These are phyloP conservation scores for Magnusiomyces ingens DNA, from an alignment of 1,139 yeast genomes.

Conservation along the genomic window DNA sequence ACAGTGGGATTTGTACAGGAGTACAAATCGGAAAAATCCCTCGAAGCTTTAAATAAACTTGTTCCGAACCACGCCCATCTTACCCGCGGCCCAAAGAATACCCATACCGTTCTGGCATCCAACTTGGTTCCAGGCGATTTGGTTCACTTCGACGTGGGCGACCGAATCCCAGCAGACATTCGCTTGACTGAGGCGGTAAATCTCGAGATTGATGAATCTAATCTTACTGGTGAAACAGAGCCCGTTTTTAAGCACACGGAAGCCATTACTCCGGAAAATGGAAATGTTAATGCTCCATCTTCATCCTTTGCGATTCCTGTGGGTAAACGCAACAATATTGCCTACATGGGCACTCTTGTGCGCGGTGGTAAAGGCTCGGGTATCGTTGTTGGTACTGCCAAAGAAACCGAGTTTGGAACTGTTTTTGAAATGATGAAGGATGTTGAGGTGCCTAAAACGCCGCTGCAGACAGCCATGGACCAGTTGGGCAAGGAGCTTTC, in stretches of 20 bases:
- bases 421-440: constrained; percentile 89
- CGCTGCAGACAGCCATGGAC: constrained; percentile 91
- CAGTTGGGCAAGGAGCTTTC: constrained; percentile 86
- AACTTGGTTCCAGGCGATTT: constrained; percentile 90
- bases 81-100: constrained; percentile 62
- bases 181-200: constrained; percentile 73
- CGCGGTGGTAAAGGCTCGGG: constrained; percentile 93
- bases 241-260: constrained; percentile 62
- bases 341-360: constrained; percentile 93
- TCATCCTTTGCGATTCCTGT: constrained; percentile 41
- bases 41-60: constrained; percentile 82
- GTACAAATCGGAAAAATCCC: constrained; percentile 84
- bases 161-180: constrained; percentile 89
- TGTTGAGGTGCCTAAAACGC: constrained; percentile 94
- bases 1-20: constrained; percentile 96
- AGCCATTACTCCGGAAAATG: constrained; percentile 28
- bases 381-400: constrained; percentile 84
- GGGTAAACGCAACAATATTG: constrained; percentile 66
- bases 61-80: constrained; percentile 93
- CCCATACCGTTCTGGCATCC: constrained; percentile 75
- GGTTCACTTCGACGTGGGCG: constrained; percentile 84
- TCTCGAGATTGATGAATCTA: constrained; percentile 80
- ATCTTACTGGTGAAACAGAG: constrained; percentile 86
- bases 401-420: constrained; percentile 82
- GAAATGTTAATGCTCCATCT: constrained; percentile 24